Percentiles rank a stretch among this genome's conserved stretches.
phyloP scores from a whole-genome alignment of 1,139 yeast genomes.

The Geotrichum siamense region DNA sequence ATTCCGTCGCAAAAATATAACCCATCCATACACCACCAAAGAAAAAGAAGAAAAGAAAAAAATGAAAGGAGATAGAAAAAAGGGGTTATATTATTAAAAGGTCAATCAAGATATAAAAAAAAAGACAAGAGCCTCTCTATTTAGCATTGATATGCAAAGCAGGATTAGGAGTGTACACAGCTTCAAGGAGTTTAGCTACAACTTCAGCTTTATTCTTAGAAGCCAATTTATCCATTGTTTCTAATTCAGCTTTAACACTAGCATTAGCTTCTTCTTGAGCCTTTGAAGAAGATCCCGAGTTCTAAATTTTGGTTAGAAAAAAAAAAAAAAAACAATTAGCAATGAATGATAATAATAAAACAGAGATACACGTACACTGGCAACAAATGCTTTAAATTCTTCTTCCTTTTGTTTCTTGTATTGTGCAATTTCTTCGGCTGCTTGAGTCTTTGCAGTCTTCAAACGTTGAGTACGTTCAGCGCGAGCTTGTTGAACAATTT shows the following conservation, averaged over 20 bases:
- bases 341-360: neutral
- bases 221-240: slow-evolving; percentile 55
- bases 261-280: slow-evolving; percentile 67
- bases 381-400: slow-evolving; percentile 68
- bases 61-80: neutral
- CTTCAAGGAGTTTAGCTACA: slow-evolving; percentile 67
- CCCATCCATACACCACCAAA: neutral
- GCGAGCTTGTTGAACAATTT: slow-evolving; percentile 87
- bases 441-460: slow-evolving; percentile 92
- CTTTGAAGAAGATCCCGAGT: slow-evolving; percentile 57
- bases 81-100: too few relatives aligned
- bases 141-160: slow-evolving; percentile 74
- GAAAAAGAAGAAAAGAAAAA: neutral
- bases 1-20: neutral
- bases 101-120: too few relatives aligned
- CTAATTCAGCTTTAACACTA: slow-evolving; percentile 39
- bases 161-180: slow-evolving; percentile 73
- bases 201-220: slow-evolving; percentile 53
- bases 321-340: neutral
- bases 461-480: slow-evolving; percentile 77
- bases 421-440: slow-evolving; percentile 78
- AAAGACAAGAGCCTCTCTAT: too few relatives aligned
- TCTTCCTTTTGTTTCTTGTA: slow-evolving; percentile 80
- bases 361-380: slow-evolving; percentile 36
- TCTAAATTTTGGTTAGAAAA: slow-evolving; percentile 28